These are phyloP conservation scores for Fusarium mexicanum DNA, from an alignment of 2,329 filamentous ascomycete genomes.

Conservation along the genomic window DNA sequence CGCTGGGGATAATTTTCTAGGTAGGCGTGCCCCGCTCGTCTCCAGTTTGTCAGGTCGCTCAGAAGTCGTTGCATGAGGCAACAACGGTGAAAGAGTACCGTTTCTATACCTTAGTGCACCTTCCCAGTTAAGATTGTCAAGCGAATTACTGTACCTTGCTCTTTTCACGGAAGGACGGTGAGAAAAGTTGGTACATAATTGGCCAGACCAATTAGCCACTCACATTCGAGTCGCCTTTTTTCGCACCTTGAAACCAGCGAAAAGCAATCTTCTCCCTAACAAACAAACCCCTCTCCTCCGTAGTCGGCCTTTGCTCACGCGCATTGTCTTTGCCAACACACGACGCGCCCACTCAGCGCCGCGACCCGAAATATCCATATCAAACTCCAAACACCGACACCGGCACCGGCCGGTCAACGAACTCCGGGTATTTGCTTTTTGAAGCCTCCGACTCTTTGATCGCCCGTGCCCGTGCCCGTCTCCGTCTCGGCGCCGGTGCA, in stretches of 20 bases:
- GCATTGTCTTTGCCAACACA: slow-evolving; percentile 36
- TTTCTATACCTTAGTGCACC: slow-evolving; percentile 9
- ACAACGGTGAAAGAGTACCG: slow-evolving; percentile 20
- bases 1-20: slow-evolving; percentile 5
- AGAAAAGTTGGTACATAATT: slow-evolving; percentile 3
- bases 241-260: slow-evolving; percentile 28
- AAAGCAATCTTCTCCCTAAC: slow-evolving; percentile 39
- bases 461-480: slow-evolving; percentile 23
- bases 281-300: slow-evolving; percentile 45
- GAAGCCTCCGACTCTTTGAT: slow-evolving; percentile 15
- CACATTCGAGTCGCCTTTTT: slow-evolving; percentile 28
- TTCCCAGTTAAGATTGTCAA: not conserved
- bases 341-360: slow-evolving; percentile 40
- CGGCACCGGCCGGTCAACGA: slow-evolving; percentile 41
- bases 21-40: slow-evolving; percentile 16
- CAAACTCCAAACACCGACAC: slow-evolving; percentile 42
- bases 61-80: slow-evolving; percentile 17
- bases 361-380: slow-evolving; percentile 38
- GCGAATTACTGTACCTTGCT: not conserved
- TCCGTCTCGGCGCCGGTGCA: slow-evolving; percentile 21
- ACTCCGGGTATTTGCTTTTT: slow-evolving; percentile 12
- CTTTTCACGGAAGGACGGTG: not conserved
- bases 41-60: slow-evolving; percentile 22
- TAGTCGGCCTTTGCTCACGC: slow-evolving; percentile 46
- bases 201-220: slow-evolving; percentile 27